Conservation (phyloP, 805 yeast genomes). For the Saccharomyces cerevisiae region DNA sequence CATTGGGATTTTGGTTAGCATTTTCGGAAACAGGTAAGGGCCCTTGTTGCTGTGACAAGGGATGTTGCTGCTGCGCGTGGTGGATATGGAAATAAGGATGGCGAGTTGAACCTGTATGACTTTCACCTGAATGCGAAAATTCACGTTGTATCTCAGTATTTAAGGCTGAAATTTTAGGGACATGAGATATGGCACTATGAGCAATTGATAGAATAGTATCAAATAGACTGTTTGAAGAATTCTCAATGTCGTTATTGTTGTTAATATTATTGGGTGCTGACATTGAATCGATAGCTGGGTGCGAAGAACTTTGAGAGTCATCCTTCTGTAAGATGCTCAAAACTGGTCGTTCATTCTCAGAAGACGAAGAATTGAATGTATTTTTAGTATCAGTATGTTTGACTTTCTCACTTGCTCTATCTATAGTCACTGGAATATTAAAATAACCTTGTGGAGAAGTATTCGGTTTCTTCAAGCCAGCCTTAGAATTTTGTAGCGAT, state of each 20-base stretch:
- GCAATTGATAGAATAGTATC: conserved; percentile 41
- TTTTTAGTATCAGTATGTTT: neutral
- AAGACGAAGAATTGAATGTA: neutral
- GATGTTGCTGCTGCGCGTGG: neutral
- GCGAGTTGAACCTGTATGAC: neutral
- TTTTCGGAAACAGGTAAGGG: neutral
- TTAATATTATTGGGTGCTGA: neutral
- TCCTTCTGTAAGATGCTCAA: neutral
- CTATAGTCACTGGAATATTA: conserved; percentile 17
- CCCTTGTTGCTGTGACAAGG: neutral
- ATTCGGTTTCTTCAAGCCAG: conserved; percentile 10
- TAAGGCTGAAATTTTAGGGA: conserved; percentile 12
- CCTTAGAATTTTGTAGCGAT: conserved; percentile 18
- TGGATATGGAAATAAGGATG: neutral
- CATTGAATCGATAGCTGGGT: neutral
- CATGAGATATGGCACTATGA: conserved; percentile 36
- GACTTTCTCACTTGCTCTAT: conserved; percentile 1
- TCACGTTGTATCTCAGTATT: neutral
- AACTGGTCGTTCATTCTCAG: neutral
- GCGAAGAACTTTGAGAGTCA: neutral
- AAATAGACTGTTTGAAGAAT: conserved; percentile 31
- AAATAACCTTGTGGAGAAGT: conserved; percentile 11
- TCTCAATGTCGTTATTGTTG: neutral
- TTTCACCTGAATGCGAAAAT: neutral
- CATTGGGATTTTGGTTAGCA: conserved; percentile 6